Conservation (phyloP, 2,329 filamentous ascomycete species). For the Pseudogymnoascus sp. region DNA sequence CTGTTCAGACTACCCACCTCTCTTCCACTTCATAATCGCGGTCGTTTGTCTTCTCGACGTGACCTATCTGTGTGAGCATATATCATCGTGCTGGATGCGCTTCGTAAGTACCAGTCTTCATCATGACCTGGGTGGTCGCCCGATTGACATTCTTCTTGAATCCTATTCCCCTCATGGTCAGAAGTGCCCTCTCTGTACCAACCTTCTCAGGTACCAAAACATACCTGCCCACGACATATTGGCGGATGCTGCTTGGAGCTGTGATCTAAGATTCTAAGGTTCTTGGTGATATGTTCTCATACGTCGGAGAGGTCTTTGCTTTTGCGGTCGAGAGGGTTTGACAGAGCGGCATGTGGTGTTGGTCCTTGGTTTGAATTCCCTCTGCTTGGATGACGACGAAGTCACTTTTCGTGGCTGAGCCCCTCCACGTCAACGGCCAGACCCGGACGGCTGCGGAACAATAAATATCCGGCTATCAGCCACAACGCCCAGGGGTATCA, state of each 20-base stretch:
- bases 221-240: slow-evolving; percentile 66
- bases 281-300: neutral
- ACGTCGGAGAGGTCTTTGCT: neutral
- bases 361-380: neutral
- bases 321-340: neutral
- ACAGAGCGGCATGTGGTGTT: neutral
- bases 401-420: slow-evolving; percentile 5
- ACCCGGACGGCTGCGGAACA: neutral
- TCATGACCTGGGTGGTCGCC: slow-evolving; percentile 99
- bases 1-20: slow-evolving; percentile 42
- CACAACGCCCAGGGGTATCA: neutral
- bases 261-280: neutral
- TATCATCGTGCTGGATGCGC: neutral
- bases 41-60: slow-evolving; percentile 98
- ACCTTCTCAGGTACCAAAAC: slow-evolving; percentile 10
- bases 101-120: slow-evolving; percentile 73
- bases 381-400: neutral
- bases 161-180: slow-evolving; percentile 36
- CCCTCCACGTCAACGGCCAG: neutral
- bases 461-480: neutral
- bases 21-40: slow-evolving; percentile 98
- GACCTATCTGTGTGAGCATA: slow-evolving; percentile 44
- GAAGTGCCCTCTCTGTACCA: neutral
- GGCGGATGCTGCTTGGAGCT: slow-evolving; percentile 8
- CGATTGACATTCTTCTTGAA: slow-evolving; percentile 98